Evolutionary conservation across 495 filamentous ascomycete species (phyloP), one percentile per base, ranked within the genome.

Genomic region (Rhizodiscina lignyota): DNA sequence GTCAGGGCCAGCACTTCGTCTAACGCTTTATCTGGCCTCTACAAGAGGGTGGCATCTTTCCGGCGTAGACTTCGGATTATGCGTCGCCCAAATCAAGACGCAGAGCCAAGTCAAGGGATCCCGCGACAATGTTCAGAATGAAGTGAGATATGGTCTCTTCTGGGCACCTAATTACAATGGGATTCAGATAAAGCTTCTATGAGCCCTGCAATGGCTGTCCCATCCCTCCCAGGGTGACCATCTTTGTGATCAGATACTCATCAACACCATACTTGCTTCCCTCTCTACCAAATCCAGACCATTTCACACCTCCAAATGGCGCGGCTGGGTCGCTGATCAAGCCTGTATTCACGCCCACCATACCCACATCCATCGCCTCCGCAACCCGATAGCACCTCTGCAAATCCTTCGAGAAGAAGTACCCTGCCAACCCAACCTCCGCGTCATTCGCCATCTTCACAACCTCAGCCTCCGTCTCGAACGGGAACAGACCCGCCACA

Each of bases 281-380:
- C 59, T 97, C 87, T 22, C 86, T 58, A 15, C 89, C 87, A 44
- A 94, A 94, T 3, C 87, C 87, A 50, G 77, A 84, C 56, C 82
- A 66, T 58, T 97, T 97, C 13, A 97, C 82, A 38, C 87, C 89
- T 15, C 87, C 89, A 52, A 94, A 97, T 21, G 56, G 56, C 32
- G 55, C 42, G 15, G 56, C 71, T 55, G 48, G 39, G 41, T 60
- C 56, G 13, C 49, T 53, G 21, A 60, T 53, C 13, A 60, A 31
- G 0, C 56, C 56, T 1, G 56, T 60, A 37, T 72, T 72, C 17
- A 70, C 55, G 32, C 63, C 64, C 4, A 70, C 58, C 65, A 69
- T 69, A 20, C 67, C 67, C 5, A 58, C 55, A 44, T 70, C 53
- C 22, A 72, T 45, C 26, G 53, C 53, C 45, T 66, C 62, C 1